Base-by-base conservation (phyloP, 352 stramenopile species). In the Globisporangium carolinianum region DNA sequence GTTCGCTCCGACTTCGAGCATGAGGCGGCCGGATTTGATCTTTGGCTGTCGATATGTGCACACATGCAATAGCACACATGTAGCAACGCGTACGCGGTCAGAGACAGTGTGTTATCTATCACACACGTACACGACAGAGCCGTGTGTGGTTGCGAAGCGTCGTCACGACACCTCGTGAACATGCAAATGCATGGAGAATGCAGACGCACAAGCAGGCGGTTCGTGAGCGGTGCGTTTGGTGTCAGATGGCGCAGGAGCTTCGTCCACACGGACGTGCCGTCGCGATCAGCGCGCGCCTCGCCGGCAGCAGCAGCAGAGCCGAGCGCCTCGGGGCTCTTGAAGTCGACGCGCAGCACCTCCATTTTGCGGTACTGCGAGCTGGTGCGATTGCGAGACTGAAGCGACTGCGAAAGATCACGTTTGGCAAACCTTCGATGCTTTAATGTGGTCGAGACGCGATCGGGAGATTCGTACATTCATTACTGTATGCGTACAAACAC, bases 231-330 rank as follows among this genome's bases (percentile, higher is more conserved):
- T 9, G 57, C 62, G 12, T 67, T 62, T 0, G 68, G 24, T 1
- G 73, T 53, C 45, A 88, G 77, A 12, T 69, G 72, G 42, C 81
- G 78, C 7, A 88, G 64, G 41, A 88, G 60, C 18, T 75, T 72
- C 49, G 72, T 73, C 75, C 73, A 85, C 41, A 86, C 61, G 14
- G 73, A 76, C 8, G 59, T 41, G 41, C 39, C 24, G 17, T 51
- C 17, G 6, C n/a, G 7, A 9, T 45, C 49, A 43, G 49, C 6
- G 45, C 17, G 5, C 4, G 32, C 50, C n/a, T n/a, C 9, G 18
- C 51, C 12, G 6, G 5, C 36, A 18, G 38, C 3, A 35, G 17
- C 10, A 32, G 38, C n/a, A 24, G n/a, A 38, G 55, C 10, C 35
- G 12, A 60, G 32, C 47, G 46, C 53, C n/a, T 60, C 60, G n/a